phyloP scores from a whole-genome alignment of 164 flowering plant species.

The Liriodendron chinense region DNA sequence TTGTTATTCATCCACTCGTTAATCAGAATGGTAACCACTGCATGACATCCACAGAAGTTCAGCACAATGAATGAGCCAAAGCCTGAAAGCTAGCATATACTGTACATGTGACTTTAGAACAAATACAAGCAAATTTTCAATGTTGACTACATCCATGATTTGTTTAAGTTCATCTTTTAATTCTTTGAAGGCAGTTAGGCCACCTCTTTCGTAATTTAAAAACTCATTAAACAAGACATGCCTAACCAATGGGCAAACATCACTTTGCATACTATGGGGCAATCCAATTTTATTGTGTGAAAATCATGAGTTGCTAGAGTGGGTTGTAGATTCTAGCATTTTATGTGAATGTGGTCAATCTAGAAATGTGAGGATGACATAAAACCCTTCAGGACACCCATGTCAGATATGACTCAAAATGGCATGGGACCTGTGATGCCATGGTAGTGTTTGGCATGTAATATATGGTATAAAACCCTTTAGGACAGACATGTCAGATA shows the following conservation, averaged over 20 bases:
- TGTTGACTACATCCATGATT: neutral
- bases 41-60: constrained; percentile 10
- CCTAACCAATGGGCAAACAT: neutral
- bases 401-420: too few species aligned
- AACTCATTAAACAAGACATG: neutral
- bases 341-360: too few species aligned
- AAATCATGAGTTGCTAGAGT: too few species aligned
- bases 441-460: too few species aligned
- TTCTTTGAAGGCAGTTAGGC: neutral
- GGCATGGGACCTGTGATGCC: too few species aligned
- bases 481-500: too few species aligned
- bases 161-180: neutral
- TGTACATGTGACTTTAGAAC: neutral
- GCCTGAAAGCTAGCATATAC: neutral
- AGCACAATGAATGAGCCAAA: neutral
- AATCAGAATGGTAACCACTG: constrained; percentile 70
- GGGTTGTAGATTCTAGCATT: too few species aligned
- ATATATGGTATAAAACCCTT: too few species aligned
- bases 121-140: neutral
- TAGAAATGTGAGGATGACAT: too few species aligned
- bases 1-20: constrained; percentile 50
- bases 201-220: neutral
- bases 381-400: too few species aligned
- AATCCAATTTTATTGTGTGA: too few species aligned
- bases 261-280: too few species aligned